Base-by-base conservation (phyloP, 179 eudicot species). In the Drosera spatulata region DNA sequence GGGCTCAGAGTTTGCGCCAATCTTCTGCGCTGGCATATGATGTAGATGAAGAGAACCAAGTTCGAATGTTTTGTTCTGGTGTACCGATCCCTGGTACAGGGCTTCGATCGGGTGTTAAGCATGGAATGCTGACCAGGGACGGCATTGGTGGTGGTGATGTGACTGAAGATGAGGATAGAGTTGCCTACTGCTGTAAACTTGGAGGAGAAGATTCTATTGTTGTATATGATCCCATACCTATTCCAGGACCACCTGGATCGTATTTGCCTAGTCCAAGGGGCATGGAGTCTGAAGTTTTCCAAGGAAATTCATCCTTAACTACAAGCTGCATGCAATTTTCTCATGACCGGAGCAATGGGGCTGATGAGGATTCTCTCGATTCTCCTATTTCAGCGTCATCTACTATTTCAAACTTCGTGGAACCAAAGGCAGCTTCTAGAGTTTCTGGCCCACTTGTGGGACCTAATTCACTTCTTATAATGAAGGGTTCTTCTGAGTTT, bases 191-290 rank as follows among this genome's bases (percentile, higher is more conserved):
- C 43, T 64, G 56, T 56, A 73, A 69, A 22, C 75, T 50, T 56
- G 62, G 11, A 10, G 39, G 59, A 49, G 77, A 71, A 66, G 71
- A 51, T 73, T 80, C 73, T 65, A 79, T 69, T 53, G 64, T 60
- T 13, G 82, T 63, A 60, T 77, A 81, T 38, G 95, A 91, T 60
- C 82, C 86, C 11, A 88, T 91, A 62, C 83, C 85, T 44, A 88
- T 91, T 66, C 96, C 98, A 0, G 96, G 95, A 50, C 98, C 96
- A 56, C 96, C 98, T 10, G 98, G 98, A 54, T 88, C 89, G 37
- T 85, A 82, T 72, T 70, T 91, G 71, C 96, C 96, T 42, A 82
- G 98, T 73, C 86, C 85, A 22, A 73, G 94, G 55, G 86, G 68
- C 47, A 75, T 79, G 82, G 78, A 81, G 56, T 84, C 89, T 53